phyloP scores from a whole-genome alignment of 1,284 basidiomycete species.

The Microbotryum lychnidis-dioicae region DNA sequence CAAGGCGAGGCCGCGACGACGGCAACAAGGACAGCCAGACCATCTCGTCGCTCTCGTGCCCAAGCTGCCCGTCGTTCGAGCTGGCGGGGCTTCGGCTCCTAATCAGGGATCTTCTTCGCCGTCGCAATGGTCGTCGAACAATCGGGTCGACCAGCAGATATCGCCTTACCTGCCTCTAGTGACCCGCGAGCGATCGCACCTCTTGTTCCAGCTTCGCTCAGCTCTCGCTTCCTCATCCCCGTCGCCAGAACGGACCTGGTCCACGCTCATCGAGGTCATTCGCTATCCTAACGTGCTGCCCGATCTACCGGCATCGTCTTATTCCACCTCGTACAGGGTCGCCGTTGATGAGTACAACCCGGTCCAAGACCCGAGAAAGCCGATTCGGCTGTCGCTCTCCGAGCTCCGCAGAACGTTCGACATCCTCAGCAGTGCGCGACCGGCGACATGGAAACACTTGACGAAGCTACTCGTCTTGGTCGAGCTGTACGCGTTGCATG shows the following conservation, averaged over 20 bases:
- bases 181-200: slow-evolving; percentile 21
- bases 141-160: slow-evolving; percentile 1
- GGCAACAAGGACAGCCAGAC: too few relatives aligned
- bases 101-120: too few relatives aligned
- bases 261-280: slow-evolving; percentile 11
- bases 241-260: slow-evolving; percentile 14
- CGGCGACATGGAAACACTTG: slow-evolving; percentile 16
- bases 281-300: slow-evolving; percentile 20
- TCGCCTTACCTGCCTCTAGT: slow-evolving; percentile 26
- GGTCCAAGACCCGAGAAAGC: not conserved
- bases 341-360: not conserved
- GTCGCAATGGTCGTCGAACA: too few relatives aligned
- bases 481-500: slow-evolving; percentile 18
- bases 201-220: slow-evolving; percentile 12
- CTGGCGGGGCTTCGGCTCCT: too few relatives aligned
- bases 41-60: too few relatives aligned
- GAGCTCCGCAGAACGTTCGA: slow-evolving; percentile 15
- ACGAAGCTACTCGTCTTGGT: slow-evolving; percentile 23
- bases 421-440: slow-evolving; percentile 11
- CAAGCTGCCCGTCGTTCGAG: too few relatives aligned
- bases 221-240: not conserved
- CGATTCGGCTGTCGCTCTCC: slow-evolving; percentile 12
- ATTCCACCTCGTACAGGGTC: slow-evolving; percentile 8
- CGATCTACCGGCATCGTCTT: slow-evolving; percentile 6
- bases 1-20: too few relatives aligned